Evolutionary conservation across 805 yeast species (phyloP), one percentile per base, ranked within the genome.

Genomic region (Saturnispora silvae): DNA sequence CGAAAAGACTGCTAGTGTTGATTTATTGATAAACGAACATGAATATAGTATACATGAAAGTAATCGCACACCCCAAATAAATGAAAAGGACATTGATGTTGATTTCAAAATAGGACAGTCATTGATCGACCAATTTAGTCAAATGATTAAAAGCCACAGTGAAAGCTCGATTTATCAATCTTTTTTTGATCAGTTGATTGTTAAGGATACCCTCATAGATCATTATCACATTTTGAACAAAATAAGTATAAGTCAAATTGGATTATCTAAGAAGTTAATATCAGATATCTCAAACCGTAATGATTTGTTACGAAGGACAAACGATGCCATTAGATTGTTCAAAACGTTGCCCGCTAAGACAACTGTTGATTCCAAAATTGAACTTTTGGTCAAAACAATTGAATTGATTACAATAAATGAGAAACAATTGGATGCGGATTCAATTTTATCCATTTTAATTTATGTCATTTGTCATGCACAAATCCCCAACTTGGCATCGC

Each of bases 401-500:
- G 59, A 65, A 28, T 56, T 62, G 1, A 50, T 85, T 18, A 70
- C 84, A 8, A 23, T 24, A 6, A 22, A 10, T 22, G n/a, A n/a
- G n/a, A n/a, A n/a, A n/a, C n/a, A n/a, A n/a, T n/a, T 83, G 5
- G 87, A 80, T 57, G 97, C 96, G 0, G 97, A 87, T 52, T 74
- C 82, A 0, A 59, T 87, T 17, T 67, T 87, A 3, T 78, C 86
- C 1, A 59, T 87, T 32, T 59, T 87, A 43, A 68, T 85, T 5
- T 62, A 85, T 54, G 85, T 84, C 3, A 67, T 86, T 1, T 65
- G 76, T 8, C 72, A 80, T 37, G 66, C 92, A 2, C 66, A 66
- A 27, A 70, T 81, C 2, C 7, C 63, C 3, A 59, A 77, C 46
- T 51, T 85, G 19, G 78, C 73, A 45, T 68, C 72, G 2, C 86